Evolutionary conservation across 139 green algal genomes (phyloP).

Genomic region (Eudorina sp.): DNA sequence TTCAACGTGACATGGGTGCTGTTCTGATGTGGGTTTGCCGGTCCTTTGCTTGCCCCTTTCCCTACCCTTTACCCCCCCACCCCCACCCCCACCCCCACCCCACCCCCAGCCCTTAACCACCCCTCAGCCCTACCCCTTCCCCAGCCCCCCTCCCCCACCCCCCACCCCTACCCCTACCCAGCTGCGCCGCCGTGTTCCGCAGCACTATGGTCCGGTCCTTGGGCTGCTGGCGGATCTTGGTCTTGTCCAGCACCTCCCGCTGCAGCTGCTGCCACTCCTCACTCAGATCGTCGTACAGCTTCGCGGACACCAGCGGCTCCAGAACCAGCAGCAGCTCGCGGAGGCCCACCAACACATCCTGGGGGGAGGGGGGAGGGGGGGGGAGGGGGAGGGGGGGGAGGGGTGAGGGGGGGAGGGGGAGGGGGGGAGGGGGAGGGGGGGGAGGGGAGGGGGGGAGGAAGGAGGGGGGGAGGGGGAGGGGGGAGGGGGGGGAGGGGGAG

Average conservation of each 20-base stretch:
- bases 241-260: constrained; percentile 45
- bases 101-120: no score
- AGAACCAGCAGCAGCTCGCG: constrained; percentile 33
- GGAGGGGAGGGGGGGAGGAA: background rate
- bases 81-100: no score
- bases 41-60: no score
- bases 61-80: no score
- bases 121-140: background rate
- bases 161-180: background rate
- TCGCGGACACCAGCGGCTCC: constrained; percentile 27
- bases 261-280: constrained; percentile 35
- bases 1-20: no score
- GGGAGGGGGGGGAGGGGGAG: no score
- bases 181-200: constrained; percentile 23
- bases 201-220: constrained; percentile 40
- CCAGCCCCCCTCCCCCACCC: background rate
- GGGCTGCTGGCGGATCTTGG: constrained; percentile 16
- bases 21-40: no score
- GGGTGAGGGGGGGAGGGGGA: background rate
- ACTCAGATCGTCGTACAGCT: constrained; percentile 20
- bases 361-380: background rate
- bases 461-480: background rate
- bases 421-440: background rate
- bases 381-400: background rate
- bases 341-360: constrained; percentile 33